Evolutionary conservation across 2,329 filamentous ascomycete genomes (phyloP).

Genomic region (Ophiostoma fasciatum): DNA sequence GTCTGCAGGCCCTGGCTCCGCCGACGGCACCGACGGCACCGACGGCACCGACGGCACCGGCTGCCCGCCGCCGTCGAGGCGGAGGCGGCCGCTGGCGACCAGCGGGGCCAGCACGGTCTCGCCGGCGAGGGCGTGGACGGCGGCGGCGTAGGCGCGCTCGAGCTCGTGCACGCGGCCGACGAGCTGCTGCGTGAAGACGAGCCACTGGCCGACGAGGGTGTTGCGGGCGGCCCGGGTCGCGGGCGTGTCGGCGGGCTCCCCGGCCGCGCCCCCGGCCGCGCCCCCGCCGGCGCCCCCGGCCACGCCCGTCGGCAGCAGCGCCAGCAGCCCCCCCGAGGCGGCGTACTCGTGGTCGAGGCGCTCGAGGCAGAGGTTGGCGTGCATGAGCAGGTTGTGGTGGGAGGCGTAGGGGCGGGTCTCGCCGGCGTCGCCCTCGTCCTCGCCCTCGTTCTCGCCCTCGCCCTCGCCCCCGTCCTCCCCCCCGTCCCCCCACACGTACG

Average conservation of each 20-base stretch:
- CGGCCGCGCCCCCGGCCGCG: not conserved
- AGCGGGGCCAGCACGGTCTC: slow-evolving; percentile 31
- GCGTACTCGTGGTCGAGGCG: slow-evolving; percentile 44
- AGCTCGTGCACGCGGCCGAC: slow-evolving; percentile 41
- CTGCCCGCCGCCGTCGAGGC: not conserved
- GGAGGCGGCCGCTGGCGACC: not conserved
- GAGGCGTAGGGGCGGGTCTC: slow-evolving; percentile 24
- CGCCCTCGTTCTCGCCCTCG: not conserved
- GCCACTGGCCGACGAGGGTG: slow-evolving; percentile 41
- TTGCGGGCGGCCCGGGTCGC: slow-evolving; percentile 26
- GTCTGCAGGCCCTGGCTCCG: too few relatives aligned
- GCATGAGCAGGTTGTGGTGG: slow-evolving; percentile 35
- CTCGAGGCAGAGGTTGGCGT: slow-evolving; percentile 45
- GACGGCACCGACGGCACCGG: too few relatives aligned
- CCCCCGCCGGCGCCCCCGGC: not conserved
- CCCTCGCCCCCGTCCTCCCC: too few relatives aligned
- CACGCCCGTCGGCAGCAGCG: slow-evolving; percentile 29
- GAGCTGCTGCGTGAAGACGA: slow-evolving; percentile 38
- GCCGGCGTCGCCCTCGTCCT: not conserved
- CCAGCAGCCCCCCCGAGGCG: slow-evolving; percentile 38
- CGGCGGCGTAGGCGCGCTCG: slow-evolving; percentile 36
- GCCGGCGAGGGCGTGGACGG: slow-evolving; percentile 32
- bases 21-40: too few relatives aligned
- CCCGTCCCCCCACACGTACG: slow-evolving; percentile 11
- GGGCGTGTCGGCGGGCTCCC: slow-evolving; percentile 17